Percentiles rank a stretch among this genome's conserved stretches.
Evolutionary conservation across 305 asterid genomes (phyloP).

Genomic region (Fraxinus ornus): DNA sequence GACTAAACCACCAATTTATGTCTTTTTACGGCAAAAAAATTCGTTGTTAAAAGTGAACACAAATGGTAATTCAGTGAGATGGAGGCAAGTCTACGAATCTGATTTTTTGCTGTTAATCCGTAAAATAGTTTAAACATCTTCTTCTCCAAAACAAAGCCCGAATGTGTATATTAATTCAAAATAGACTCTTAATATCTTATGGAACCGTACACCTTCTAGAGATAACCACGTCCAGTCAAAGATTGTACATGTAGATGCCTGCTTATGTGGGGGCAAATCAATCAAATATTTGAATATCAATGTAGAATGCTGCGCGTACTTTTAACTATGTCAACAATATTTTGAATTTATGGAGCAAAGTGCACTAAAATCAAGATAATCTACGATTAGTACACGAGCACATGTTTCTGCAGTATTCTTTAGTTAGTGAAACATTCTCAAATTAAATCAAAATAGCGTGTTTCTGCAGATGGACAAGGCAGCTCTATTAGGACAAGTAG

Average conservation of each 20-base stretch:
- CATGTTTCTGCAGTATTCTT: not conserved
- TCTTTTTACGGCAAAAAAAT: not conserved
- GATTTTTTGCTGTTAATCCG: not conserved
- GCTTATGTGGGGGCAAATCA: not conserved
- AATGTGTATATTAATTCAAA: not conserved
- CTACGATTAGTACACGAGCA: not conserved
- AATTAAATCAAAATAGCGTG: constrained; percentile 18
- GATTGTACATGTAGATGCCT: not conserved
- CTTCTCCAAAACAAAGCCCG: not conserved
- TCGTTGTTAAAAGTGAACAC: not conserved
- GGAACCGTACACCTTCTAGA: not conserved
- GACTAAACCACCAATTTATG: not conserved
- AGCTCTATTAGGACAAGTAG: constrained; percentile 45
- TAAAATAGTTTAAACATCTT: not conserved
- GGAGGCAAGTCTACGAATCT: not conserved
- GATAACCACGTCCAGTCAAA: not conserved
- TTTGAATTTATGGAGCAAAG: not conserved
- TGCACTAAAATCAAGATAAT: not conserved
- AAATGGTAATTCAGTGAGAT: not conserved
- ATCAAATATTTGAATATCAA: not conserved
- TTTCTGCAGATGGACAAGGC: constrained; percentile 48
- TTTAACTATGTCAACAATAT: not conserved
- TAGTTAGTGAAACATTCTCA: not conserved
- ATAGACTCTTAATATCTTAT: not conserved
- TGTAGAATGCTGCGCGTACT: not conserved